A percentile compares a stretch with the other conserved stretches of the same genome.
Conservation (phyloP, 2,329 filamentous ascomycete species). For the Leptographium galeiforme region DNA sequence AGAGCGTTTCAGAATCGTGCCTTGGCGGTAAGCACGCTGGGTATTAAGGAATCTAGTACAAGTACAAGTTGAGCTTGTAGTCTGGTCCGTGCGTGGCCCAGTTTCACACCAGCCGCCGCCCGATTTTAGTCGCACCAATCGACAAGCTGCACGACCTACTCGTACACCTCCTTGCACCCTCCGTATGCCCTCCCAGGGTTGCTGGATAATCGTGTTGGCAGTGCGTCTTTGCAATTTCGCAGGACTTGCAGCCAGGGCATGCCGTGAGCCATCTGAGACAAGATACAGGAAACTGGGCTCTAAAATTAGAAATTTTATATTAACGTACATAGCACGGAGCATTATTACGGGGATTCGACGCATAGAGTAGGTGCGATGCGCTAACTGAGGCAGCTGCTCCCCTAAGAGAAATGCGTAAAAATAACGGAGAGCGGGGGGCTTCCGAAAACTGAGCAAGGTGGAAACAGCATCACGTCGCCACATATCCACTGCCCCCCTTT, state of each 20-base stretch:
- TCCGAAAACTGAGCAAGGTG: neutral
- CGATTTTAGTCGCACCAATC: neutral
- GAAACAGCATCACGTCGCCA: neutral
- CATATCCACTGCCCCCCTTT: neutral
- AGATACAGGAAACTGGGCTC: too few relatives aligned
- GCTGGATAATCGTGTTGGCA: too few relatives aligned
- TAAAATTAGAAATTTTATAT: too few relatives aligned
- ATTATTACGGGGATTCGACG: too few relatives aligned
- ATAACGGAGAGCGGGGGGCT: neutral
- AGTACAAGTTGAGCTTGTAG: neutral
- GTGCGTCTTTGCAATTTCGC: neutral
- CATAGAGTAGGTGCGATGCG: too few relatives aligned
- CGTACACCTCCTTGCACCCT: neutral
- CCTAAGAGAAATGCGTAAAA: neutral
- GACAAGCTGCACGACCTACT: neutral
- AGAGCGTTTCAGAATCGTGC: neutral
- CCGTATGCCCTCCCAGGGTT: too few relatives aligned
- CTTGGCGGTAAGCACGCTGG: neutral
- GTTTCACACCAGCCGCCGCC: slow-evolving; percentile 3
- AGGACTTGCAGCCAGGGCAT: neutral
- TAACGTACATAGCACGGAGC: too few relatives aligned
- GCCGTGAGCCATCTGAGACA: too few relatives aligned
- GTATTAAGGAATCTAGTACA: neutral
- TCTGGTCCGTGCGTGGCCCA: neutral
- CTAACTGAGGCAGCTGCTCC: too few relatives aligned